These are phyloP conservation scores for Globisporangium camurandrum DNA, from an alignment of 352 stramenopile species.

Conservation along the genomic window DNA sequence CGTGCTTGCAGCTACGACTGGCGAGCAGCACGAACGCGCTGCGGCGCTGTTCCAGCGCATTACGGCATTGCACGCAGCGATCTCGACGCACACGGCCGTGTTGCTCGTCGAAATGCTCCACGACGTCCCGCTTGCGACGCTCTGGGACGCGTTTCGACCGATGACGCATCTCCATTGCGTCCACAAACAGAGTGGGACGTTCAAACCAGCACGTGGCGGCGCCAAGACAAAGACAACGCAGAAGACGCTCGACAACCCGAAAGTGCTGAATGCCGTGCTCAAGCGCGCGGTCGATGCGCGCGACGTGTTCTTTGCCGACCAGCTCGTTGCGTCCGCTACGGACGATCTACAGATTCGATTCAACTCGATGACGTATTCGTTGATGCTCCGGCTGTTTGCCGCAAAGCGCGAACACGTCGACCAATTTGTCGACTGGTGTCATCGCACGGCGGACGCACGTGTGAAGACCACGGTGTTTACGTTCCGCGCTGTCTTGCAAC, in stretches of 20 bases:
- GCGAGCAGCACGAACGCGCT: constrained; percentile 37
- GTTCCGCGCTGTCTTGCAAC: constrained; percentile 39
- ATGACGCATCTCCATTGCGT: constrained; percentile 42
- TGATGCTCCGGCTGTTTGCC: constrained; percentile 63
- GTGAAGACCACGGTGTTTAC: constrained; percentile 47
- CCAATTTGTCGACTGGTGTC: constrained; percentile 38
- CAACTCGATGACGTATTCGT: constrained; percentile 68
- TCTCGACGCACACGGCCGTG: constrained; percentile 44
- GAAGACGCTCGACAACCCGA: constrained; percentile 18
- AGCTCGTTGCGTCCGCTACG: constrained; percentile 34
- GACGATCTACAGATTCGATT: constrained; percentile 28
- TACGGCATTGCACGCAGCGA: constrained; percentile 20
- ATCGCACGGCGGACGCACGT: constrained; percentile 27
- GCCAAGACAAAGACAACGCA: no score
- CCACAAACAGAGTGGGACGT: constrained; percentile 10
- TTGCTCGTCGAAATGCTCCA: constrained; percentile 35
- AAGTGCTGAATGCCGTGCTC: constrained; percentile 55
- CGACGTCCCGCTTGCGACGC: constrained; percentile 26
- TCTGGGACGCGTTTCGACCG: constrained; percentile 48
- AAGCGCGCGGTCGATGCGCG: constrained; percentile 48
- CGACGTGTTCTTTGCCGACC: constrained; percentile 40
- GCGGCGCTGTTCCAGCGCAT: constrained; percentile 39
- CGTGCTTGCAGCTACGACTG: constrained; percentile 37
- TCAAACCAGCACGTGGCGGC: no score
- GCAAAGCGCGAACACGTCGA: no score